Evolutionary conservation across 2,329 filamentous ascomycete species (phyloP).

Genomic region (Beauveria varroae): DNA sequence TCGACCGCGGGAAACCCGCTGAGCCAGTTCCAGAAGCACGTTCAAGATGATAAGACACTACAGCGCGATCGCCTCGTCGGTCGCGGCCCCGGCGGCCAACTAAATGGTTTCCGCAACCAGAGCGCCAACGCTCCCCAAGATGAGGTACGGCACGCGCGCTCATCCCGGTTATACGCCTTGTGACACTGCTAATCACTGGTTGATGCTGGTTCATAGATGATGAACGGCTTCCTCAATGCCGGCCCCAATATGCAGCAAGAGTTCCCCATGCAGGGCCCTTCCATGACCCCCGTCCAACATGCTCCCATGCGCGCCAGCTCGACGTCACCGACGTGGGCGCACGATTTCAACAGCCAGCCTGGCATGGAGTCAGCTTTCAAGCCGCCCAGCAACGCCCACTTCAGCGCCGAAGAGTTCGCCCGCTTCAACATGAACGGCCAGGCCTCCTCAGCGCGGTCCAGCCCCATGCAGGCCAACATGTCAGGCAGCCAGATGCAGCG

Average conservation of each 20-base stretch:
- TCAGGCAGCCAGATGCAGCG: slow-evolving; percentile 41
- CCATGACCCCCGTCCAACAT: slow-evolving; percentile 42
- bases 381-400: slow-evolving; percentile 50
- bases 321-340: slow-evolving; percentile 47
- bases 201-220: slow-evolving; percentile 53
- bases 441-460: slow-evolving; percentile 41
- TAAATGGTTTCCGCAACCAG: slow-evolving; percentile 71
- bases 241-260: slow-evolving; percentile 51
- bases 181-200: slow-evolving; percentile 22
- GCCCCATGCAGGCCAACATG: slow-evolving; percentile 51
- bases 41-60: slow-evolving; percentile 89
- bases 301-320: slow-evolving; percentile 46
- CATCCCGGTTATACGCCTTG: slow-evolving; percentile 5
- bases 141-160: slow-evolving; percentile 45
- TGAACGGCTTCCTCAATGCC: slow-evolving; percentile 88
- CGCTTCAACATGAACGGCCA: slow-evolving; percentile 70
- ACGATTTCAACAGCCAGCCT: slow-evolving; percentile 49
- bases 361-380: slow-evolving; percentile 66
- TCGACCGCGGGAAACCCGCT: slow-evolving; percentile 93
- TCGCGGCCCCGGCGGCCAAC: slow-evolving; percentile 59
- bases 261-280: slow-evolving; percentile 41
- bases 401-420: slow-evolving; percentile 79
- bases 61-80: slow-evolving; percentile 85
- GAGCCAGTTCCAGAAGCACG: slow-evolving; percentile 95
- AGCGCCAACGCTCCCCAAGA: slow-evolving; percentile 65